Evolutionary conservation across 495 filamentous ascomycete genomes (phyloP), one percentile per base, ranked within the genome.

Genomic region (Astrothelium macrocarpum): DNA sequence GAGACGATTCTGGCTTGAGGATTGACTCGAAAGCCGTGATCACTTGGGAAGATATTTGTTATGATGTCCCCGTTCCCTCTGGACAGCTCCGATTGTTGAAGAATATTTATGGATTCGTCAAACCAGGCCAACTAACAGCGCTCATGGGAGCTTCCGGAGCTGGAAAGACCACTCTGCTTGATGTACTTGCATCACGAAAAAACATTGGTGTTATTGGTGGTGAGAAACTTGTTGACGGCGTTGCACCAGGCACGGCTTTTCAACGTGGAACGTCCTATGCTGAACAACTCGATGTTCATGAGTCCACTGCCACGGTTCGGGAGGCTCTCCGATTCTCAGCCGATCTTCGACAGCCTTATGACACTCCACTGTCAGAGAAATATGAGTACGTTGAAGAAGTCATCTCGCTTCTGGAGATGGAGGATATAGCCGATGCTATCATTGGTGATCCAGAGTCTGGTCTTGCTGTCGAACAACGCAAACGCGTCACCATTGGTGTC

Each of bases 401-500:
- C 43, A 87, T 96, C 39, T 80, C 83, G 1, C 76, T 95, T 2
- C 72, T 95, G 2, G 91, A 95, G 67, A 88, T 96, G 82, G 85
- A 91, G 69, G 81, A 86, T 25, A 87, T 94, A 62, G 90, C 89
- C 1, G 90, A 92, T 71, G 88, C 90, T 14, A 87, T 93, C 42
- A 91, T 96, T 61, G 91, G 91, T 3, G 80, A 82, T 1, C 85
- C 85, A 0, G 87, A 87, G 62, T 80, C 79, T 14, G 91, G 92
- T n/a, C 80, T 96, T 28, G 90, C 89, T 4, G 89, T 95, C n/a
- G 91, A 95, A 70, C 87, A 95, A 71, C 78, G 91, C 3, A 96
- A 96, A 75, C 85, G 90, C 32, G 88, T 95, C 2, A 95, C 90
- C 0, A 96, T 96, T 62, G 91, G 89, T 28, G 89, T 95, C 29